Conservation (phyloP, 139 green algal genomes). For the Pleodorina starrii region DNA sequence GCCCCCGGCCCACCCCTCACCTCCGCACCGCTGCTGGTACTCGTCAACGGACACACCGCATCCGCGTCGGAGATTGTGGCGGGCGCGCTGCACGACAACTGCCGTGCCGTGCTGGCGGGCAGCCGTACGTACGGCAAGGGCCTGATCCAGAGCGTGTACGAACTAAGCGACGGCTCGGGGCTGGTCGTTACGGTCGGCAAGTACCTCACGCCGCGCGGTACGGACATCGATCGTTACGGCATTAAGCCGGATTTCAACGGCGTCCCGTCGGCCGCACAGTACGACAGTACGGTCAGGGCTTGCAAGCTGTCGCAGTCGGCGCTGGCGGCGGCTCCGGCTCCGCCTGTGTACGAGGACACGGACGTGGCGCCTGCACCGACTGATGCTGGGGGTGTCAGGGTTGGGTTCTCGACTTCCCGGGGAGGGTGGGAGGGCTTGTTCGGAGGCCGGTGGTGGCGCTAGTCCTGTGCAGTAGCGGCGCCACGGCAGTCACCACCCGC, state of each 20-base stretch:
- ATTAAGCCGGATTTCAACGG: slow-evolving; percentile 59
- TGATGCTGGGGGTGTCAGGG: no score
- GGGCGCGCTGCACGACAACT: slow-evolving; percentile 97
- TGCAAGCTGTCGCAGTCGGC: not conserved
- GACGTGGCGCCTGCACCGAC: no score
- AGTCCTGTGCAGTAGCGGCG: no score
- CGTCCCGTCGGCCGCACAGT: slow-evolving; percentile 23
- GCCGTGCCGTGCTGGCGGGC: slow-evolving; percentile 90
- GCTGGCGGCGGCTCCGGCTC: not conserved
- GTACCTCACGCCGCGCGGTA: slow-evolving; percentile 91
- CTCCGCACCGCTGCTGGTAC: slow-evolving; percentile 60
- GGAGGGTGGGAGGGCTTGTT: no score
- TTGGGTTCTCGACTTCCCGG: no score
- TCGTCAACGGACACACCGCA: slow-evolving; percentile 92
- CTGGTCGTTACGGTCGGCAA: slow-evolving; percentile 95
- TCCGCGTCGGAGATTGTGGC: slow-evolving; percentile 93
- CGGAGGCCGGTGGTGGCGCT: no score
- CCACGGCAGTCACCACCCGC: no score
- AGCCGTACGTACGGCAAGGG: slow-evolving; percentile 94
- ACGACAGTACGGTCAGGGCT: slow-evolving; percentile 8
- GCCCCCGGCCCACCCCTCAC: slow-evolving; percentile 64
- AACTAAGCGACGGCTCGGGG: slow-evolving; percentile 91
- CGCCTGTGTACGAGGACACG: no score
- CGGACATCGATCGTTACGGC: slow-evolving; percentile 69
- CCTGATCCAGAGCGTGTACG: slow-evolving; percentile 97